Evolutionary conservation across 768 basidiomycete genomes (phyloP).

Genomic region (Hydnomerulius pinastri): DNA sequence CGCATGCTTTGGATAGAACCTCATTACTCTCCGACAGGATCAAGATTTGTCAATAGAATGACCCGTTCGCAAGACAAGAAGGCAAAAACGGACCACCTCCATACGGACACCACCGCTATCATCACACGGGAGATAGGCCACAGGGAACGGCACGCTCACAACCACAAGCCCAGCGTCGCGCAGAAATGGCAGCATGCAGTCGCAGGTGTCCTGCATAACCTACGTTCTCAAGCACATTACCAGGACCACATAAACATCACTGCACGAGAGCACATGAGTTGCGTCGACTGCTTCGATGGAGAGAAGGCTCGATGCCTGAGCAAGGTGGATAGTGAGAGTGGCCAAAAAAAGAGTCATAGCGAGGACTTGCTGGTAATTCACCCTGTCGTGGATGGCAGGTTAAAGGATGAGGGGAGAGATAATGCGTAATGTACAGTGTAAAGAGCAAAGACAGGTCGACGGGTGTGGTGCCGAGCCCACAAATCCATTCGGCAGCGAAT

Average conservation of each 20-base stretch:
- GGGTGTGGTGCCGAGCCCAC: neutral
- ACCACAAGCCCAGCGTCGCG: constrained; percentile 29
- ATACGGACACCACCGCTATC: constrained; percentile 44
- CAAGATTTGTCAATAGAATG: constrained; percentile 72
- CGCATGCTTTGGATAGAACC: neutral
- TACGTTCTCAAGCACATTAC: constrained; percentile 56
- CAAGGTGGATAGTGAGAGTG: constrained; percentile 14
- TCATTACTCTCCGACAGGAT: constrained; percentile 45
- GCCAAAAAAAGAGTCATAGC: constrained; percentile 24
- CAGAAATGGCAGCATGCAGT: constrained; percentile 53
- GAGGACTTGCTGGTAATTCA: constrained; percentile 59
- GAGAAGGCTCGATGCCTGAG: constrained; percentile 41
- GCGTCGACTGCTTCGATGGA: constrained; percentile 75
- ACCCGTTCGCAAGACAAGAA: constrained; percentile 37
- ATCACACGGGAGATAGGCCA: constrained; percentile 51
- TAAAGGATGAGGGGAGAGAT: constrained; percentile 52
- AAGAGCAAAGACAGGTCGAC: constrained; percentile 4
- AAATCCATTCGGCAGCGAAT: neutral
- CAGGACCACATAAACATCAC: constrained; percentile 59
- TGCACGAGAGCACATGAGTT: constrained; percentile 73
- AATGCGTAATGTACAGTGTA: constrained; percentile 13
- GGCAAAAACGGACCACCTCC: constrained; percentile 35
- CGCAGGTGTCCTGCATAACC: constrained; percentile 41
- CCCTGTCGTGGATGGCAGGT: constrained; percentile 66
- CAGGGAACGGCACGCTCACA: constrained; percentile 31